Evolutionary conservation across 2,329 filamentous ascomycete species (phyloP).

Genomic region (Monilinia vaccinii-corymbosi): DNA sequence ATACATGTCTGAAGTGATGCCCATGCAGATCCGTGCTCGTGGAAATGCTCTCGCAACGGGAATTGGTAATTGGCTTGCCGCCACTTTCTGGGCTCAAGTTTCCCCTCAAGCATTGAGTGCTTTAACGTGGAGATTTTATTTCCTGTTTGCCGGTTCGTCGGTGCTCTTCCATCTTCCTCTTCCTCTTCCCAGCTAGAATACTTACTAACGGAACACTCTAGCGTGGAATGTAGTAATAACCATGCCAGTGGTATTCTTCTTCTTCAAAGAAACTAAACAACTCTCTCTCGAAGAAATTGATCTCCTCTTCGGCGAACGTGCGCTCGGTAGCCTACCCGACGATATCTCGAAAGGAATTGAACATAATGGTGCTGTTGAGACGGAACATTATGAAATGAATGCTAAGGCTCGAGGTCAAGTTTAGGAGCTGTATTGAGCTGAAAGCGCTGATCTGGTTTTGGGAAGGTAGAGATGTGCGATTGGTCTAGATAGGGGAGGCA

Average conservation of each 20-base stretch:
- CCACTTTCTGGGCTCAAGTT: slow-evolving; percentile 50
- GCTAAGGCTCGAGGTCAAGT: slow-evolving; percentile 3
- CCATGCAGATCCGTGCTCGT: slow-evolving; percentile 53
- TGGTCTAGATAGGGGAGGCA: neutral
- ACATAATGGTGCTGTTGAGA: neutral
- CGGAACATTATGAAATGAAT: slow-evolving; percentile 7
- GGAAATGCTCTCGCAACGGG: slow-evolving; percentile 49
- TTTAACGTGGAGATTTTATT: slow-evolving; percentile 47
- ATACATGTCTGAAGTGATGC: slow-evolving; percentile 58
- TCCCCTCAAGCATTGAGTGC: slow-evolving; percentile 41
- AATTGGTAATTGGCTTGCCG: slow-evolving; percentile 50
- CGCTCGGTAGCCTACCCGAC: slow-evolving; percentile 37
- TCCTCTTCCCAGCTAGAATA: neutral
- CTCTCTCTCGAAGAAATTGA: slow-evolving; percentile 29
- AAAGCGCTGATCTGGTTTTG: neutral
- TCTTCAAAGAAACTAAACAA: slow-evolving; percentile 29
- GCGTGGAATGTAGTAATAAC: slow-evolving; percentile 28
- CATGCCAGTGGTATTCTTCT: slow-evolving; percentile 28
- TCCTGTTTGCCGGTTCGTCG: slow-evolving; percentile 39
- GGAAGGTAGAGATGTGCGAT: neutral
- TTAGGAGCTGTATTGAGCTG: neutral
- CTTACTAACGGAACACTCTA: neutral
- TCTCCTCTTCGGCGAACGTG: slow-evolving; percentile 30
- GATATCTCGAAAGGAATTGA: slow-evolving; percentile 30
- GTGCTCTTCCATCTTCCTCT: neutral